Percentiles rank a stretch among this genome's conserved stretches.
These are phyloP conservation scores for Ophioceras dolichostomum DNA, from an alignment of 2,329 filamentous ascomycete species.

Conservation along the genomic window DNA sequence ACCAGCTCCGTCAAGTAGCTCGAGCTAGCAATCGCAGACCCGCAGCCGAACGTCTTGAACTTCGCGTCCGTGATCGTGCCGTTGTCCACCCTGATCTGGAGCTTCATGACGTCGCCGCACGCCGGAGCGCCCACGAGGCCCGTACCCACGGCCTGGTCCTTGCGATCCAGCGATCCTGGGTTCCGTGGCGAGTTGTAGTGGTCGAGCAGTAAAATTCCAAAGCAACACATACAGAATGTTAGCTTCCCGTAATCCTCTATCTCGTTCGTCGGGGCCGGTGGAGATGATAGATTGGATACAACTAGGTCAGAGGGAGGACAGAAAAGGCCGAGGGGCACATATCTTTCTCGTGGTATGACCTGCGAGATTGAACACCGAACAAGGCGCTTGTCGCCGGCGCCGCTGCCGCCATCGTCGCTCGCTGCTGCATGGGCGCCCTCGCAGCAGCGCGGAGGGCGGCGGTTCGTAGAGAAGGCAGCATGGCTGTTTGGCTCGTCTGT, in stretches of 20 bases:
- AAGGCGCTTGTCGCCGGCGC: conserved; percentile 7
- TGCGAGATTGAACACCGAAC: no score
- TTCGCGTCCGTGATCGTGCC: conserved; percentile 90
- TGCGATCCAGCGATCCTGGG: conserved; percentile 52
- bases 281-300: neutral
- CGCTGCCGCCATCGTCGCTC: conserved; percentile 6
- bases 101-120: conserved; percentile 87
- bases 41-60: conserved; percentile 97
- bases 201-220: conserved; percentile 14
- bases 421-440: conserved; percentile 7
- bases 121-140: conserved; percentile 86
- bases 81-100: conserved; percentile 86
- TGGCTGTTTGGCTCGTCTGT: no score
- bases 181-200: conserved; percentile 26
- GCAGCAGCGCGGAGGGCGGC: conserved; percentile 3
- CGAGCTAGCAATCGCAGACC: conserved; percentile 85
- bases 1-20: conserved; percentile 93
- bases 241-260: neutral
- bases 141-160: conserved; percentile 72
- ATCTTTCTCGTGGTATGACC: conserved; percentile 14
- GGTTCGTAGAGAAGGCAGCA: conserved; percentile 3
- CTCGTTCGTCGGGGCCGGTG: no score
- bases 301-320: neutral
- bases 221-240: no score
- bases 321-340: conserved; percentile 2